Percentiles rank a stretch among this genome's conserved stretches.
Evolutionary conservation across 1,284 basidiomycete genomes (phyloP).

Genomic region (Sparassis latifolia): DNA sequence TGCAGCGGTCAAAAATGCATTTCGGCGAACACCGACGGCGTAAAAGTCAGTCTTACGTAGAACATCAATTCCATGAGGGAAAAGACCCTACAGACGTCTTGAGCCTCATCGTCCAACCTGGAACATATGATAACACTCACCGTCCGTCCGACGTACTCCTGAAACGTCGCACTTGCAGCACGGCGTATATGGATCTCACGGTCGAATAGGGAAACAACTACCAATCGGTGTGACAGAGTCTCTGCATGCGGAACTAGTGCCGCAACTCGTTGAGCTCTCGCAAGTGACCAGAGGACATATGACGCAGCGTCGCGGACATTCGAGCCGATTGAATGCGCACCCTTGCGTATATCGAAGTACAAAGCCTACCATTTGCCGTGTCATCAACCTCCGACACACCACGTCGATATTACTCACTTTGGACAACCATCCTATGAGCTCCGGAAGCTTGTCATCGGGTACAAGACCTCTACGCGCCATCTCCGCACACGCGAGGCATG

Average conservation of each 20-base stretch:
- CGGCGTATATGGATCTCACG: constrained; percentile 93
- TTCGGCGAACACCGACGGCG: constrained; percentile 80
- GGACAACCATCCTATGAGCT: constrained; percentile 71
- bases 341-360: constrained; percentile 88
- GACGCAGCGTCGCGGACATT: constrained; percentile 93
- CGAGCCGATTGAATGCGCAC: constrained; percentile 88
- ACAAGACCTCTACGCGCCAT: constrained; percentile 81
- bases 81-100: constrained; percentile 53
- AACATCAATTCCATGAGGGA: constrained; percentile 92
- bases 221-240: constrained; percentile 65
- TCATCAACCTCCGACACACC: constrained; percentile 8
- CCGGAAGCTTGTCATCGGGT: constrained; percentile 45
- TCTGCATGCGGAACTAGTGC: constrained; percentile 59
- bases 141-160: constrained; percentile 93
- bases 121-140: constrained; percentile 38
- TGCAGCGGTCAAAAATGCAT: constrained; percentile 80
- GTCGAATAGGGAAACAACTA: constrained; percentile 82
- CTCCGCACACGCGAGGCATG: constrained; percentile 89
- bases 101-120: no score
- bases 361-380: constrained; percentile 56
- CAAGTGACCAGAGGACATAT: constrained; percentile 94
- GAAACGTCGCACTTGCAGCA: constrained; percentile 96
- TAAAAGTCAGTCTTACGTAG: constrained; percentile 93
- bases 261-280: constrained; percentile 64
- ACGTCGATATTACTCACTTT: constrained; percentile 45